Evolutionary conservation across 306 rosid genomes (phyloP).

Genomic region (Pterocarpus santalinus): DNA sequence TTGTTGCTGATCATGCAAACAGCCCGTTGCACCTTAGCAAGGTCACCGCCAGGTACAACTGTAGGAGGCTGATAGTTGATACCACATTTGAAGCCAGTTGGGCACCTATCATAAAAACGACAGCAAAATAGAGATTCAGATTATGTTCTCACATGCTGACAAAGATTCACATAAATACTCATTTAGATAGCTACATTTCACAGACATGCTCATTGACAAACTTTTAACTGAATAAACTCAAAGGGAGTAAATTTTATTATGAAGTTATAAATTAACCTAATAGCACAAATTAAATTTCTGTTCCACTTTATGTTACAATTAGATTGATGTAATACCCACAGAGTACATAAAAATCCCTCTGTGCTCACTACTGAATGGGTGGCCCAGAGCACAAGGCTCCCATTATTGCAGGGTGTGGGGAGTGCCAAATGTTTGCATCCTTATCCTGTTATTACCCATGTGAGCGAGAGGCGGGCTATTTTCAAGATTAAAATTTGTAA

Average conservation of each 20-base stretch:
- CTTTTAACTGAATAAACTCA: not conserved
- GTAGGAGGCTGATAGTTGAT: conserved; percentile 99
- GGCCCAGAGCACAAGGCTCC: not conserved
- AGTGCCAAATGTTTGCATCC: not conserved
- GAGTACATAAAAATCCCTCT: not conserved
- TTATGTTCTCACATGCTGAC: not conserved
- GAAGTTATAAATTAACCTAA: not conserved
- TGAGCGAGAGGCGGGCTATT: not conserved
- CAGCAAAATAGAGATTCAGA: not conserved
- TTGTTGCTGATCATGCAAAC: conserved; percentile 99
- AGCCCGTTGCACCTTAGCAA: conserved; percentile 96
- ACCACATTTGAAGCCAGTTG: conserved; percentile 98
- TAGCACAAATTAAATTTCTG: not conserved
- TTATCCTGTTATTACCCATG: not conserved
- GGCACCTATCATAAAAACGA: conserved; percentile 72
- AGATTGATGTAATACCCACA: not conserved
- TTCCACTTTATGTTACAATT: not conserved
- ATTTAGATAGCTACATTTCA: not conserved
- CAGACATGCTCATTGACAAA: not conserved
- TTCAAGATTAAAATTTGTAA: not conserved
- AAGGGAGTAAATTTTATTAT: not conserved
- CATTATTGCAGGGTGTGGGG: not conserved
- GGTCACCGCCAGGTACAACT: conserved; percentile 95
- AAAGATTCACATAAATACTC: not conserved
- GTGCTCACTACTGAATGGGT: not conserved